Percentiles rank a stretch among this genome's conserved stretches.
phyloP scores from a whole-genome alignment of 2,329 filamentous ascomycete genomes.

The Alternaria postmessia region DNA sequence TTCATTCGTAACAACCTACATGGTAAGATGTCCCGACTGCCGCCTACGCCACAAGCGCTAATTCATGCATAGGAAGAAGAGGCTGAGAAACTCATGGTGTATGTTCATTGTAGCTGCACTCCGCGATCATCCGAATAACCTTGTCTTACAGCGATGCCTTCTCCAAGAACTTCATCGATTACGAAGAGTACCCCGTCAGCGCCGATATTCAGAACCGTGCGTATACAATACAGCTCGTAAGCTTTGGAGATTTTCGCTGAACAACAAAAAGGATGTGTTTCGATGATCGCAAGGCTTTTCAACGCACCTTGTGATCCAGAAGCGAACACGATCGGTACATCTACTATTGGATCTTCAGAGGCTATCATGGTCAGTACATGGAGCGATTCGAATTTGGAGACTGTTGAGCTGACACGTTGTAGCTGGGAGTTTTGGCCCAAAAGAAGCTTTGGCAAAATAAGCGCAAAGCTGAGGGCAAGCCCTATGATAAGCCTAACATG shows the following conservation, averaged over 20 bases:
- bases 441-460: conserved; percentile 94
- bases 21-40: conserved; percentile 65
- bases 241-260: conserved; percentile 60
- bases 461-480: conserved; percentile 82
- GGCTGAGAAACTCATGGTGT: conserved; percentile 90
- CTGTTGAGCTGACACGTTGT: not conserved
- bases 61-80: conserved; percentile 75
- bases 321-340: conserved; percentile 80
- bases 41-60: not conserved
- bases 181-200: conserved; percentile 60
- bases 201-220: conserved; percentile 75
- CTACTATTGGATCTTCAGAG: conserved; percentile 87
- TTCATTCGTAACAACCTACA: conserved; percentile 95
- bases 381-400: not conserved
- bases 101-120: conserved; percentile 54
- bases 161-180: conserved; percentile 83
- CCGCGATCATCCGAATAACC: conserved; percentile 10
- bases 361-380: conserved; percentile 62
- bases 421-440: conserved; percentile 84
- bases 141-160: conserved; percentile 69
- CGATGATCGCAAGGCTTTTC: conserved; percentile 78
- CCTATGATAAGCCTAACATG: conserved; percentile 83
- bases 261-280: conserved; percentile 43
- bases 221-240: conserved; percentile 79
- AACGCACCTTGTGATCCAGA: conserved; percentile 71